Evolutionary conservation across 2,329 filamentous ascomycete genomes (phyloP), one percentile per base, ranked within the genome.

Genomic region (Microdochium paspali): DNA sequence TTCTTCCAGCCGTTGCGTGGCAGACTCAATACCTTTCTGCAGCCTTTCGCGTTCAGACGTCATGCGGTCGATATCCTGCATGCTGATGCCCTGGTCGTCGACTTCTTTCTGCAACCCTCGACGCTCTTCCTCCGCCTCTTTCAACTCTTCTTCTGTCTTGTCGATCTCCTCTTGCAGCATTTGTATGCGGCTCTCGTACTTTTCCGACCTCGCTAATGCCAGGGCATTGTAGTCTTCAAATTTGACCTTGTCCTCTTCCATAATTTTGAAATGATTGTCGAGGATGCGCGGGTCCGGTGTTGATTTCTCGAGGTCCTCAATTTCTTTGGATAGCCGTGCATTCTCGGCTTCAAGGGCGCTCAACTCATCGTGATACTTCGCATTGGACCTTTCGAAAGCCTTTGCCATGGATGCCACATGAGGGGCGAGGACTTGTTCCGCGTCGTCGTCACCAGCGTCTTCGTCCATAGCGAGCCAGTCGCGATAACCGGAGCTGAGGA

Each of bases 21-120:
- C 86, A 2, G 83, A 79, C 57, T 95, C 89, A 42, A 95, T 84
- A 39, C 84, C 87, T 58, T 85, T 90, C 54, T 95, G 88, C n/a
- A 98, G 77, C 44, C 93, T 83, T 60, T 98, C 93, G 46, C 90
- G 84, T 65, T 98, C 93, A 30, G 87, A 84, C 56, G 90, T 95
- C 91, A 98, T 96, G 65, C 93, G 89, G 75, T 98, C 93, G 61
- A 98, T 97, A 76, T 98, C 93, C 68, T 93, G 87, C 68, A 96
- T 94, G 59, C 90, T 94, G 63, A 98, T 90, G 2, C 93, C 93
- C 61, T 95, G 89, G 56, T 85, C 84, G 65, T 97, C 93, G 24
- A 98, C 90, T 25, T 86, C 83, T 50, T 85, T 82, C 63, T 97
- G 91, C 10, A 98, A 75, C 25, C 77, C 76, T 39, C 80, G 71